Evolutionary conservation across 2,329 filamentous ascomycete genomes (phyloP), one percentile per base, ranked within the genome.

Genomic region (Colletotrichum tropicicola): DNA sequence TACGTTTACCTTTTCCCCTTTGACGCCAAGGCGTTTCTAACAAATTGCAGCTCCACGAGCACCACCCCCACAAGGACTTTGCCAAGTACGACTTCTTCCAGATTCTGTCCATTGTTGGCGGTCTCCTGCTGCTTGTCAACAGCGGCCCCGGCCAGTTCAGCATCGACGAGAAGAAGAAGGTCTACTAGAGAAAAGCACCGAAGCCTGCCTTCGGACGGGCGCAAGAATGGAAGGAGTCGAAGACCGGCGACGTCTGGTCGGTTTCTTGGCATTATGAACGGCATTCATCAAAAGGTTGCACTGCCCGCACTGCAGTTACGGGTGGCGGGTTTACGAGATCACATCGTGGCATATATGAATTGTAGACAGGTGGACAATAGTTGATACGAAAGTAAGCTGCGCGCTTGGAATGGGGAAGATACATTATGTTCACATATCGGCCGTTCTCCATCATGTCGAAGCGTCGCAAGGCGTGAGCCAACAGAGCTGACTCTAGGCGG

Each of bases 11-110:
- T 30, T 44, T 48, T 58, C 25, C 13, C 47, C 30, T 51, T 17
- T 15, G 25, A 27, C 4, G 39, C 9, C 7, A 15, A 1, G 15
- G 12, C 8, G 17, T 19, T 44, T 39, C 58, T 68, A 47, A 63
- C 27, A 3, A 4, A 3, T 28, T 23, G 19, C 0, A 97, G 92
- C 93, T 99, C 71, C 95, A 98, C 84, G 92, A 95, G 71, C 92
- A 97, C 83, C 96, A 99, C 85, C 96, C 96, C 51, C 95, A 98
- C 87, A 98, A 98, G 89, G 96, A 99, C 81, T 99, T 99, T 77
- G 96, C 96, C 85, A 99, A 99, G 84, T 99, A 99, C 88, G 96
- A 99, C 80, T 99, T 99, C 87, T 99, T 99, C 90, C 96, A 99
- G 85, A 98, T 98, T 73, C 87, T 99, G 59, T 99, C 96, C 55